phyloP scores from a whole-genome alignment of 1,139 yeast genomes.

The Taiozyma sp. region DNA sequence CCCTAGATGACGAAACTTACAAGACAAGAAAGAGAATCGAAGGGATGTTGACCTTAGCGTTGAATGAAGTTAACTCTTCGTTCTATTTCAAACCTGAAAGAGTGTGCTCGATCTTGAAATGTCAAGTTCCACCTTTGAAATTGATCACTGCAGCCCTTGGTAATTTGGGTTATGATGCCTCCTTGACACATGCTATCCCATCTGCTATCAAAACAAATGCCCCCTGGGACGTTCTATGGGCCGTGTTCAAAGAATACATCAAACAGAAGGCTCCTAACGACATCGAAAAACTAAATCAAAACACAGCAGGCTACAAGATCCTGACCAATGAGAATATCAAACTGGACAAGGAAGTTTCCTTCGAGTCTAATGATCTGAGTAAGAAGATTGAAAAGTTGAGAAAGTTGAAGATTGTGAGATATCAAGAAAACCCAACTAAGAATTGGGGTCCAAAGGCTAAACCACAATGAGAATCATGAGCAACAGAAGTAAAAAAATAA shows the following conservation, averaged over 20 bases:
- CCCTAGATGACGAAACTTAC: slow-evolving; percentile 49
- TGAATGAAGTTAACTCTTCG: slow-evolving; percentile 63
- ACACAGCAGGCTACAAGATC: slow-evolving; percentile 64
- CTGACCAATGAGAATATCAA: slow-evolving; percentile 35
- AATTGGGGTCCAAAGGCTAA: slow-evolving; percentile 96
- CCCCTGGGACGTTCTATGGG: slow-evolving; percentile 76
- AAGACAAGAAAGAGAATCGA: slow-evolving; percentile 80
- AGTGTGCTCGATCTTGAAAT: slow-evolving; percentile 67
- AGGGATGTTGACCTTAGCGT: slow-evolving; percentile 89
- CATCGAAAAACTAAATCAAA: slow-evolving; percentile 38
- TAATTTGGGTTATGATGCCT: slow-evolving; percentile 73
- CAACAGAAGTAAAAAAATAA: no score
- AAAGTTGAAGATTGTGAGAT: slow-evolving; percentile 76
- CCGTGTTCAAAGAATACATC: slow-evolving; percentile 66
- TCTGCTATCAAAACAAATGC: slow-evolving; percentile 89
- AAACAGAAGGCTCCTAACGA: slow-evolving; percentile 39
- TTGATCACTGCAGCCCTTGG: slow-evolving; percentile 78
- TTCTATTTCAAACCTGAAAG: slow-evolving; percentile 82
- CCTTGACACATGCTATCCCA: slow-evolving; percentile 85
- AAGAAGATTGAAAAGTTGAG: slow-evolving; percentile 55
- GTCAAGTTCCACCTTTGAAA: slow-evolving; percentile 80
- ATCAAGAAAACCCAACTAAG: slow-evolving; percentile 86
- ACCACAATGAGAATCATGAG: slow-evolving; percentile 32
- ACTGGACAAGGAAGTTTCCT: slow-evolving; percentile 36
- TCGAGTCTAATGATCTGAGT: slow-evolving; percentile 54